phyloP scores from a whole-genome alignment of 768 basidiomycete species.

The Termitomyces sp. region DNA sequence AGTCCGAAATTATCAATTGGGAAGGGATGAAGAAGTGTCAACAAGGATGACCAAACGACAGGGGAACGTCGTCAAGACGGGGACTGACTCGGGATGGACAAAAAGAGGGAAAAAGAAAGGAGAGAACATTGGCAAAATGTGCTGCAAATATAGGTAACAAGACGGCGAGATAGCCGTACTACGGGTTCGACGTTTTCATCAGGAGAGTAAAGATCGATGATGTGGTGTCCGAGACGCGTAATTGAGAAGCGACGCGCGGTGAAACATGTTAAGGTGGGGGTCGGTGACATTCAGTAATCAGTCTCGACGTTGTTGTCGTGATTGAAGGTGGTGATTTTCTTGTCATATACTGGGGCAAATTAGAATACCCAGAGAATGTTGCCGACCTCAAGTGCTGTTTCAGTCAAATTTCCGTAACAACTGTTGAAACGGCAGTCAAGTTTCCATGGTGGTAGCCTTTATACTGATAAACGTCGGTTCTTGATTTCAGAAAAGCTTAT shows the following conservation, averaged over 20 bases:
- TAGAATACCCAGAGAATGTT: neutral
- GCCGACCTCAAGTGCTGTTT: neutral
- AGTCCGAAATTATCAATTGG: no score
- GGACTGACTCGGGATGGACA: constrained; percentile 3
- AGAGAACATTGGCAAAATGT: neutral
- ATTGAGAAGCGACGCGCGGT: neutral
- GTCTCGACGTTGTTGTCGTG: neutral
- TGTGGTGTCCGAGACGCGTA: neutral
- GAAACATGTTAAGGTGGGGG: neutral
- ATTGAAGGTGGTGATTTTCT: neutral
- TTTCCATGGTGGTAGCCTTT: neutral
- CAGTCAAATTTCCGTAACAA: neutral
- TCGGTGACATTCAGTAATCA: neutral
- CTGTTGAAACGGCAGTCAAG: neutral
- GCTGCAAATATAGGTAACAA: neutral
- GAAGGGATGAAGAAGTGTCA: no score
- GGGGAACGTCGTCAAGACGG: neutral
- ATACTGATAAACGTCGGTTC: neutral
- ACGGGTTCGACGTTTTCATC: no score
- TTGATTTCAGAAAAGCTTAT: neutral
- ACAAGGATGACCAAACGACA: no score
- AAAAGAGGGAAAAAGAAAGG: neutral
- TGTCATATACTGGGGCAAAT: neutral
- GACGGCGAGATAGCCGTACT: neutral
- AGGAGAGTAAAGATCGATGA: neutral